Percentiles rank a stretch among this genome's conserved stretches.
phyloP scores from a whole-genome alignment of 176 grass and related monocot species.

The Aegilops longissima region DNA sequence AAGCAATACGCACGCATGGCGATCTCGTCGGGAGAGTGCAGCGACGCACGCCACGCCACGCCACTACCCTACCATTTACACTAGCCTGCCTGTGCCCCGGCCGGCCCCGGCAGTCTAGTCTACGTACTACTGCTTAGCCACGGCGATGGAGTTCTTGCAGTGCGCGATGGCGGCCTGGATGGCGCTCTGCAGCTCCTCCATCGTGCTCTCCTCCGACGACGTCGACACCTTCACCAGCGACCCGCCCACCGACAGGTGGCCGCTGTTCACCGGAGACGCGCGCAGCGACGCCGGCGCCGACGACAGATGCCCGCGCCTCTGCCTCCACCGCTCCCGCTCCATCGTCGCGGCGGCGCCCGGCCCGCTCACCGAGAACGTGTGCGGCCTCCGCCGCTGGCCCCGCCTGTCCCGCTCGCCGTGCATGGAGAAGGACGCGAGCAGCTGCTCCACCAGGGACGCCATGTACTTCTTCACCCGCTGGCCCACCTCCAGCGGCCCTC shows the following conservation, averaged over 20 bases:
- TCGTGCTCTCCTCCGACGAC: constrained; percentile 85
- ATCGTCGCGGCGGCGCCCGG: constrained; percentile 4
- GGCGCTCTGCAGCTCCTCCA: constrained; percentile 93
- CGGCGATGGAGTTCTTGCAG: constrained; percentile 86
- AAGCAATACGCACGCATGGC: neutral
- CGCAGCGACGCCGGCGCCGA: constrained; percentile 89
- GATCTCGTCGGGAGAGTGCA: neutral
- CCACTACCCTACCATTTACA: constrained; percentile 29
- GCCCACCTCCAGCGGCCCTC: constrained; percentile 47
- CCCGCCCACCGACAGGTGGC: constrained; percentile 66
- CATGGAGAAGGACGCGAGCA: constrained; percentile 50
- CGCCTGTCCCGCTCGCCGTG: constrained; percentile 38
- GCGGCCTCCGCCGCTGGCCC: constrained; percentile 52
- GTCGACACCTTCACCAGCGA: constrained; percentile 62
- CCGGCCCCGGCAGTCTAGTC: too few relatives aligned
- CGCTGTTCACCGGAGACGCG: constrained; percentile 77
- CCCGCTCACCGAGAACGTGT: constrained; percentile 62
- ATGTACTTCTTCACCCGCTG: constrained; percentile 70
- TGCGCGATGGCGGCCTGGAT: constrained; percentile 96
- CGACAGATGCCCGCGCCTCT: constrained; percentile 35
- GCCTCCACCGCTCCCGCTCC: constrained; percentile 36
- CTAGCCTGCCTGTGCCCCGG: constrained; percentile 7
- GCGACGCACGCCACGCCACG: neutral
- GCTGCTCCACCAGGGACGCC: constrained; percentile 63
- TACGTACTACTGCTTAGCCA: constrained; percentile 13